A percentile compares a stretch with the other conserved stretches of the same genome.
phyloP scores from a whole-genome alignment of 192 early-diverging fungal genomes.

The Gaertneriomyces semiglobifer region DNA sequence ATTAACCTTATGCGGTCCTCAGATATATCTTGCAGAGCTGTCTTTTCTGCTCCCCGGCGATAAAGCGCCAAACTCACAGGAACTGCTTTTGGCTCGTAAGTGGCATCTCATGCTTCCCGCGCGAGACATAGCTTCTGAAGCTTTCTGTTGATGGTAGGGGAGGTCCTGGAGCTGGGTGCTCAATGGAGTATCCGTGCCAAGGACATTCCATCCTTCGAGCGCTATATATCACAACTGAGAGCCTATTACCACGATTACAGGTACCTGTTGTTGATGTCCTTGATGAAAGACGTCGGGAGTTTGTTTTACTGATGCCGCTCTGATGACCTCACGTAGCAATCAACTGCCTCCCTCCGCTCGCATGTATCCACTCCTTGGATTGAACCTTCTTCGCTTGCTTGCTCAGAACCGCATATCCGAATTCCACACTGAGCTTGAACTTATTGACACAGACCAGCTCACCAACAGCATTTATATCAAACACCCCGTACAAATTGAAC shows the following conservation, averaged over 20 bases:
- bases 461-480: slow-evolving; percentile 79
- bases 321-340: slow-evolving; percentile 23
- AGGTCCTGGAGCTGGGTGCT: slow-evolving; percentile 86
- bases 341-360: slow-evolving; percentile 70
- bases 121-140: background rate
- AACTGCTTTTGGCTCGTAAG: slow-evolving; percentile 57
- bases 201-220: slow-evolving; percentile 92
- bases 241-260: slow-evolving; percentile 80
- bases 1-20: background rate
- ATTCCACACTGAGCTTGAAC: slow-evolving; percentile 96
- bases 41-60: slow-evolving; percentile 40
- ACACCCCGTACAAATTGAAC: slow-evolving; percentile 91
- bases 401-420: slow-evolving; percentile 95
- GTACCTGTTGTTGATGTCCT: slow-evolving; percentile 37
- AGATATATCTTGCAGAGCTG: slow-evolving; percentile 47
- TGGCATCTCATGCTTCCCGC: background rate
- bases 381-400: slow-evolving; percentile 89
- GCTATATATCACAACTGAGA: slow-evolving; percentile 90
- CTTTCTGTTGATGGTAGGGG: slow-evolving; percentile 46
- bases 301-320: background rate
- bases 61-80: slow-evolving; percentile 33
- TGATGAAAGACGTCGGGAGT: background rate
- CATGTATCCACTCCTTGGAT: slow-evolving; percentile 85
- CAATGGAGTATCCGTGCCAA: slow-evolving; percentile 79
- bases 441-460: slow-evolving; percentile 78